Base-by-base conservation (phyloP, 2,329 filamentous ascomycete species). In the Pseudogymnoascus destructans region DNA sequence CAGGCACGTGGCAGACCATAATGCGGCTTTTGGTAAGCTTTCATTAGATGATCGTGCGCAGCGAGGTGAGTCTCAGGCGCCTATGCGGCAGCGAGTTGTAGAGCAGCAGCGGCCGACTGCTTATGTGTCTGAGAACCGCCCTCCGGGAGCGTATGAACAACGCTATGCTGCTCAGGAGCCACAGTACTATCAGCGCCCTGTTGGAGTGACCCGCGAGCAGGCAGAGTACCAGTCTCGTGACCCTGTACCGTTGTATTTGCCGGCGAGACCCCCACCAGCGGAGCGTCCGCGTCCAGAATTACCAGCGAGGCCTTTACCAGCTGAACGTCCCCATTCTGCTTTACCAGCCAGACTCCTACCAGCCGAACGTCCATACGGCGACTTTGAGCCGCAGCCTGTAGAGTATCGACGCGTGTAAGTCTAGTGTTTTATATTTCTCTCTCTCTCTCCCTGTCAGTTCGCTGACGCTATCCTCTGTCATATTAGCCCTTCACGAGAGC, bases 341-440 rank as follows among this genome's bases (percentile, higher is more conserved):
- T 49, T 49, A 3, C 40, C 40, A n/a, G 21, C 40, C 3, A 49
- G 40, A 49, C 40, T 49, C 8, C 3, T 27, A 9, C 40, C 40
- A 25, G 40, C 21, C 9, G 40, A 49, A 49, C 40, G 40, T 23
- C 2, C 40, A 19, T 49, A 49, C 2, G 6, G 9, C 21, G 21
- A 49, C 3, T 49, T 15, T 49, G 40, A 27, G 13, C 5, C 40
- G 40, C 40, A 49, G 40, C 40, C 40, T 49, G 40, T 49, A 49
- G 40, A 49, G 40, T 49, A 49, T 49, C 40, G 40, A 25, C 21
- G 21, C 21, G 40, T 49, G 40, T 49, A 49, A 49, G 40, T 49
- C 40, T 49, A 15, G 40, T 9, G 40, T 25, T 49, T 49, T 49
- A 42, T 42, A 21, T 15, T 10, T 27, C 6, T 49, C 13, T 49